These are phyloP conservation scores for Tetrastigma voinierianum DNA, from an alignment of 164 flowering plant species.

Conservation along the genomic window DNA sequence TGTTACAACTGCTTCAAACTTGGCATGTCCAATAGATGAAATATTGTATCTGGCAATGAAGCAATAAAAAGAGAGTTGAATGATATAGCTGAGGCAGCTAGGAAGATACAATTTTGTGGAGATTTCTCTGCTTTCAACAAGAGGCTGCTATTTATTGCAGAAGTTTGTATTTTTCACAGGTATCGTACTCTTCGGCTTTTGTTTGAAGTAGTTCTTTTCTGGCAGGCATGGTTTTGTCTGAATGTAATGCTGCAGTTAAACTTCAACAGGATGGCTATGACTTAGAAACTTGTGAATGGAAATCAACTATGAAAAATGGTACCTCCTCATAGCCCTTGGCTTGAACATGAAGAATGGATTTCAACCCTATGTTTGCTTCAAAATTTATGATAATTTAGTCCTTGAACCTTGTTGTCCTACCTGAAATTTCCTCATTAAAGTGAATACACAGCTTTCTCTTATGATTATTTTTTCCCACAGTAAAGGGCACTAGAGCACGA, in stretches of 20 bases:
- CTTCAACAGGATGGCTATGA: neutral
- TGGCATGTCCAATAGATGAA: conserved; percentile 69
- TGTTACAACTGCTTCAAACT: conserved; percentile 24
- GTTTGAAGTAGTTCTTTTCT: neutral
- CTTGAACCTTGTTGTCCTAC: too few relatives aligned
- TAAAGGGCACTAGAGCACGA: too few relatives aligned
- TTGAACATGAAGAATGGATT: neutral
- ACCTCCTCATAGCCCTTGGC: neutral
- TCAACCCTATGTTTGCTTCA: neutral
- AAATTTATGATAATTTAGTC: too few relatives aligned
- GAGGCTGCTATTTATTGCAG: conserved; percentile 88
- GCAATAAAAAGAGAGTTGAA: conserved; percentile 74
- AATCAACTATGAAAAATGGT: too few relatives aligned
- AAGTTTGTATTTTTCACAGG: conserved; percentile 97
- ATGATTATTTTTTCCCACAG: too few relatives aligned
- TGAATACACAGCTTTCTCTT: too few relatives aligned
- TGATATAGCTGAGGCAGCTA: conserved; percentile 74
- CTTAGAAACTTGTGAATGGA: neutral
- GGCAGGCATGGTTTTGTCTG: neutral
- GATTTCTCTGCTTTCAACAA: conserved; percentile 76
- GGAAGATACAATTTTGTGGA: conserved; percentile 63
- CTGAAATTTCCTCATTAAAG: too few relatives aligned
- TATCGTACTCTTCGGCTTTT: conserved; percentile 17
- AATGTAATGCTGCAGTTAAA: neutral
- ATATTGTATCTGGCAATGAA: conserved; percentile 87